Base-by-base conservation (phyloP, 2,329 filamentous ascomycete genomes). In the Hymenoscyphus linearis region DNA sequence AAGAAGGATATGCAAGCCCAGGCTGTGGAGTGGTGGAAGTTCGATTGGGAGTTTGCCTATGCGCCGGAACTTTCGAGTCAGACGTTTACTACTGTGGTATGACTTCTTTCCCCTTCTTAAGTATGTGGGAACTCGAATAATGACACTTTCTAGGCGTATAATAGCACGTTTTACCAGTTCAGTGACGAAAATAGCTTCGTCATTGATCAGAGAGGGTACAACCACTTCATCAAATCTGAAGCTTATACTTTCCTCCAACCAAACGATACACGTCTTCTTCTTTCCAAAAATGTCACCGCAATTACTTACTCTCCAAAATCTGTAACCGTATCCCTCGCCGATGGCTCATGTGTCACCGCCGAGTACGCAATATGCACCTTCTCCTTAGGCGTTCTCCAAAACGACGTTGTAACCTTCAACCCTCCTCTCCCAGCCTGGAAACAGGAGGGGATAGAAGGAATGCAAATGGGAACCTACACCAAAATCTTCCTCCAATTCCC, bases 401-500 rank as follows among this genome's bases (percentile, higher is more conserved):
- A 84, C 63, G 78, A 84, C 2, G 78, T 76, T 0, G 79, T 89
- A 0, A 71, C 73, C 0, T 90, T 89, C 69, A 69, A 76, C 12
- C 87, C 87, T 0, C 66, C 74, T 4, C 75, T 90, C 0, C 87
- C 87, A 0, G 72, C 72, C 2, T 89, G 86, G 87, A 90, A 90
- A 72, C 76, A 80, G 14, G 79, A 78, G 2, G 82, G 84, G 0
- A 87, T 90, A 57, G 79, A 82, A 2, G 84, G 81, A 40, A 88
- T 89, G 70, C 76, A 79, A 63, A 89, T 90, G 82, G 87, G 83
- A 6, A 89, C 85, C 0, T 90, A 89, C 74, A 90, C 86, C 57
- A 90, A 90, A 70, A 83, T 90, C 63, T 90, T 90, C 74, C 75
- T 87, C 62, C 86, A 89, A 64, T 90, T 89, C 73, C 66, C 66